Evolutionary conservation across 345 rosid genomes (phyloP).

Genomic region (Lumnitzera racemosa): DNA sequence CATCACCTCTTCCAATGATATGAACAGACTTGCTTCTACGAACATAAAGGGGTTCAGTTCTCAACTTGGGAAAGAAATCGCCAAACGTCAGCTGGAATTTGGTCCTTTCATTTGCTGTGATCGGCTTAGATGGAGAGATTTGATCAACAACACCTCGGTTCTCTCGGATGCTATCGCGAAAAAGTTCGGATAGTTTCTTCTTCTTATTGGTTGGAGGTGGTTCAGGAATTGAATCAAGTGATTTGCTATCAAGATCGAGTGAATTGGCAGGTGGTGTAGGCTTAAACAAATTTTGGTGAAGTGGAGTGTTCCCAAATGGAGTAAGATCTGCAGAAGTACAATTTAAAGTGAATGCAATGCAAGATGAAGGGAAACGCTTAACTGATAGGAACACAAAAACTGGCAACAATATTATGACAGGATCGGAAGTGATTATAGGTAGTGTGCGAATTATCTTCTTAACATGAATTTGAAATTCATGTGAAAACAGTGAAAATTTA

Average conservation of each 20-base stretch:
- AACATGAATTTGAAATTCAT: no score
- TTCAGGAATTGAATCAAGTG: slow-evolving; percentile 32
- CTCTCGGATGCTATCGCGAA: slow-evolving; percentile 45
- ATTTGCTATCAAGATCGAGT: slow-evolving; percentile 12
- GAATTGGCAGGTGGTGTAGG: slow-evolving; percentile 33
- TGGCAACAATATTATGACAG: neutral
- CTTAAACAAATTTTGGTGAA: slow-evolving; percentile 42
- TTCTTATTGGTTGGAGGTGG: slow-evolving; percentile 42
- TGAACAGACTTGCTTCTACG: no score
- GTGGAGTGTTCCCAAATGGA: slow-evolving; percentile 88
- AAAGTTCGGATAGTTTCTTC: slow-evolving; percentile 77
- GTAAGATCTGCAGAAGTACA: slow-evolving; percentile 65
- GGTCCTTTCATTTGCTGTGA: no score
- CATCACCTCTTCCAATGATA: slow-evolving; percentile 23
- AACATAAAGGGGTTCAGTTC: no score
- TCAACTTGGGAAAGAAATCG: no score
- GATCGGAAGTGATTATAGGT: no score
- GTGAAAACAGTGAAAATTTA: no score
- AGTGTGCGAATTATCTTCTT: no score
- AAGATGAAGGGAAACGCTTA: neutral
- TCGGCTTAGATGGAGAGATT: slow-evolving; percentile 4
- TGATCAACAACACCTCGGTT: slow-evolving; percentile 14
- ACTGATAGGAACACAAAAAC: neutral
- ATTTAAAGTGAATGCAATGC: neutral
- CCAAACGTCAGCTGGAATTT: no score